These are phyloP conservation scores for Globisporangium cystogenes DNA, from an alignment of 352 stramenopile species.

Conservation along the genomic window DNA sequence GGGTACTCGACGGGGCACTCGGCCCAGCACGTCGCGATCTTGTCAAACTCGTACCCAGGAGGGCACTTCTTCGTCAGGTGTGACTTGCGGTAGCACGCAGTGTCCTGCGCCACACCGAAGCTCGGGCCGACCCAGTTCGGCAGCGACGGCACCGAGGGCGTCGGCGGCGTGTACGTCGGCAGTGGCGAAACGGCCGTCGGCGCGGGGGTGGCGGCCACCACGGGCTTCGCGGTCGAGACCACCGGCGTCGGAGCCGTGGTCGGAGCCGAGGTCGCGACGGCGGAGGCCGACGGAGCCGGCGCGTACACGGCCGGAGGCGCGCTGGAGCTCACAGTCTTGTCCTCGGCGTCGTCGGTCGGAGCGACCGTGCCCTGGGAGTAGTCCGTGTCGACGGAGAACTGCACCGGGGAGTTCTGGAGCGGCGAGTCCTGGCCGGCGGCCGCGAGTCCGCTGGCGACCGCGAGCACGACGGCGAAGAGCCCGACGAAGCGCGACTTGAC, in stretches of 20 bases:
- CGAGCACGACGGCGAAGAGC: constrained; percentile 5
- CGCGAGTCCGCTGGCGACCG: constrained; percentile 1
- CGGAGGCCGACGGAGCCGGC: background rate
- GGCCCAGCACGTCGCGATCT: constrained; percentile 47
- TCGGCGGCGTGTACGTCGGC: background rate
- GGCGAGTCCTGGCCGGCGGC: background rate
- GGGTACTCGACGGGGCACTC: constrained; percentile 71
- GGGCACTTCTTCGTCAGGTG: constrained; percentile 13
- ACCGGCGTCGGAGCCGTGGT: too few relatives aligned
- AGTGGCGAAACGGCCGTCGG: too few relatives aligned
- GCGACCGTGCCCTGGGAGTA: constrained; percentile 4
- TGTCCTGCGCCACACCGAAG: constrained; percentile 8
- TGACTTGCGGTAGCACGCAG: constrained; percentile 19
- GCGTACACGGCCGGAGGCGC: too few relatives aligned
- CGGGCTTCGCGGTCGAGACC: too few relatives aligned
- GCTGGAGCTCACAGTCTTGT: background rate
- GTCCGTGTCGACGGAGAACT: background rate
- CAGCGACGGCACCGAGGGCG: constrained; percentile 11
- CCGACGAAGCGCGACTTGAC: constrained; percentile 10
- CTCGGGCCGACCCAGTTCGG: constrained; percentile 15
- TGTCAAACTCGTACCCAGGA: constrained; percentile 29
- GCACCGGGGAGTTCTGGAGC: background rate
- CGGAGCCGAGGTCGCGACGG: background rate
- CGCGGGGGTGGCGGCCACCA: too few relatives aligned
- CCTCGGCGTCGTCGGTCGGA: background rate